phyloP scores from a whole-genome alignment of 2,329 filamentous ascomycete species.

The Cercospora zeina region DNA sequence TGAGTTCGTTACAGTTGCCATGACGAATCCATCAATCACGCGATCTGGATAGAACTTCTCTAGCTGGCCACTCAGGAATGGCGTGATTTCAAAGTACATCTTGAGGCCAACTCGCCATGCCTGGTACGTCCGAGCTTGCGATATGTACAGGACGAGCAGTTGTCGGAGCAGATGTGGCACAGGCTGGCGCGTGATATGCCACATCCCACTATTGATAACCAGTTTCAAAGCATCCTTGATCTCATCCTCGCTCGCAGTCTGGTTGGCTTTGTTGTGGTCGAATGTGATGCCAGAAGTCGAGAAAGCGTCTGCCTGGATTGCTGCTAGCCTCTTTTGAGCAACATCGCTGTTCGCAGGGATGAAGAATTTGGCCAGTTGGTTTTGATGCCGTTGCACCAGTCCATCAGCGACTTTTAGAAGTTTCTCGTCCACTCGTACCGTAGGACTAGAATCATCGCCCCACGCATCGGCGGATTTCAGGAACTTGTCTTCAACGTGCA shows the following conservation, averaged over 20 bases:
- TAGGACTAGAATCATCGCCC: slow-evolving; percentile 24
- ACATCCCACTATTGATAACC: slow-evolving; percentile 43
- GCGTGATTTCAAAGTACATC: slow-evolving; percentile 54
- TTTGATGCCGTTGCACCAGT: slow-evolving; percentile 30
- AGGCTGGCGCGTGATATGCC: slow-evolving; percentile 56
- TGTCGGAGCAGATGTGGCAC: slow-evolving; percentile 56
- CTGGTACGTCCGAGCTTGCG: slow-evolving; percentile 45
- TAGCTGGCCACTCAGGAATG: slow-evolving; percentile 46
- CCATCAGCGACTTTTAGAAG: slow-evolving; percentile 29
- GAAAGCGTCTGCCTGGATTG: slow-evolving; percentile 34
- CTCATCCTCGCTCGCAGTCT: slow-evolving; percentile 29
- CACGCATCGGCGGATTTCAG: slow-evolving; percentile 28
- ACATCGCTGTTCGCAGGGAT: slow-evolving; percentile 22
- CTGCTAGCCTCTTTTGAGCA: slow-evolving; percentile 30
- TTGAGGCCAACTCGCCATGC: slow-evolving; percentile 56
- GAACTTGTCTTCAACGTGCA: slow-evolving; percentile 47
- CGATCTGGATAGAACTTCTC: slow-evolving; percentile 54
- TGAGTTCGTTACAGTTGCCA: slow-evolving; percentile 31
- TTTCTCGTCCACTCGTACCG: slow-evolving; percentile 33
- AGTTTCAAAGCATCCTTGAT: slow-evolving; percentile 35
- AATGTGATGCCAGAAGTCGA: slow-evolving; percentile 32
- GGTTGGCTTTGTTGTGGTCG: slow-evolving; percentile 33
- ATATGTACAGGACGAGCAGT: slow-evolving; percentile 53
- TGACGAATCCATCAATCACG: slow-evolving; percentile 49
- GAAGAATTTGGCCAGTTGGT: slow-evolving; percentile 28